Evolutionary conservation across 2,329 filamentous ascomycete genomes (phyloP).

Genomic region (Metarhizium humberi): DNA sequence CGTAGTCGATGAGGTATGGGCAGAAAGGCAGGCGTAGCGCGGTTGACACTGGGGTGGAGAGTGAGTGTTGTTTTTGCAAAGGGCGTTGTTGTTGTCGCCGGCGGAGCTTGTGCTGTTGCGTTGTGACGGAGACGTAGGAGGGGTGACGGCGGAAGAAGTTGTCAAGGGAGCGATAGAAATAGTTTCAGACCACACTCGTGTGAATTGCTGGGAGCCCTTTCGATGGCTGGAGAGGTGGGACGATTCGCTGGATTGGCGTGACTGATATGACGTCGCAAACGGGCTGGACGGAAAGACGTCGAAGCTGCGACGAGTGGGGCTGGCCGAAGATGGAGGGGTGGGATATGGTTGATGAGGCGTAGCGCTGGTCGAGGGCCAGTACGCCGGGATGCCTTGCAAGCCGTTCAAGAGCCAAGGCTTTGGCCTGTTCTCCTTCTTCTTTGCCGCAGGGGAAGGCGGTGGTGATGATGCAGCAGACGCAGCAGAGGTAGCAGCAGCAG

Average conservation of each 20-base stretch:
- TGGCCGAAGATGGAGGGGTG: conserved; percentile 31
- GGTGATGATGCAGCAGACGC: neutral
- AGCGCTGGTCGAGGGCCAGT: too few species aligned
- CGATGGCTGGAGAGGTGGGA: too few species aligned
- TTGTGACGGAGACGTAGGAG: neutral
- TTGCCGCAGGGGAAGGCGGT: neutral
- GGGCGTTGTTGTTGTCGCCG: too few species aligned
- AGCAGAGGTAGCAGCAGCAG: neutral
- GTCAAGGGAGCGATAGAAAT: neutral
- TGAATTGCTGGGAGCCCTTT: too few species aligned
- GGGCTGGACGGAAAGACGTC: conserved; percentile 35
- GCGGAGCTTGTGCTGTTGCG: too few species aligned
- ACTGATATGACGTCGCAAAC: conserved; percentile 13
- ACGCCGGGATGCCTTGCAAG: neutral
- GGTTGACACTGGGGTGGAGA: neutral
- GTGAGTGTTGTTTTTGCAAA: too few species aligned
- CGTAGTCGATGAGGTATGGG: neutral
- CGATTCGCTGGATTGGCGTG: neutral
- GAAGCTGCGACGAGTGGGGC: conserved; percentile 28
- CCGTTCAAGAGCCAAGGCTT: neutral
- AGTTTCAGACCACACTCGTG: neutral
- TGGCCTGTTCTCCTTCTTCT: too few species aligned
- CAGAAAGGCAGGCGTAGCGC: neutral
- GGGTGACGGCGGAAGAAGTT: neutral
- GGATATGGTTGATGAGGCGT: neutral